A percentile compares a stretch with the other conserved stretches of the same genome.
phyloP scores from a whole-genome alignment of 2,329 filamentous ascomycete species.

The Ophiostoma piceae region DNA sequence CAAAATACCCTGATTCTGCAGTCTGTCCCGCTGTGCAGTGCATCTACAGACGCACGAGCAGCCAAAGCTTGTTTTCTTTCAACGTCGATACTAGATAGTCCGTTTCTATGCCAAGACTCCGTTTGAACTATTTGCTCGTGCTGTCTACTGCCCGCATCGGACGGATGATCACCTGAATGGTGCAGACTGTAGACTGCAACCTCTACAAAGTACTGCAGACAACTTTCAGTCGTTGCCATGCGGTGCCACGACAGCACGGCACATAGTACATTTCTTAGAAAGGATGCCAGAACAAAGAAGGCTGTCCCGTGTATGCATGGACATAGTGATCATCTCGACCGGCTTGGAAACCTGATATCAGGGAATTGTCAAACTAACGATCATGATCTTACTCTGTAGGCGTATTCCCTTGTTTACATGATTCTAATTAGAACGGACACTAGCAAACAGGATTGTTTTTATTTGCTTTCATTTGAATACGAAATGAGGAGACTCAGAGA shows the following conservation, averaged over 20 bases:
- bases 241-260: conserved; percentile 10
- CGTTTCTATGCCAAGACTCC: not conserved
- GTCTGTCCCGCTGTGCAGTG: not conserved
- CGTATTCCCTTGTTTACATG: not conserved
- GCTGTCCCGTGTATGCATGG: conserved; percentile 7
- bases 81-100: not conserved
- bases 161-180: conserved; percentile 11
- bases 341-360: not conserved
- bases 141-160: not conserved
- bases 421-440: not conserved
- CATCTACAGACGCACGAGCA: not conserved
- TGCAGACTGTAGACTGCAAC: not conserved
- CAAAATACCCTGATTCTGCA: not conserved
- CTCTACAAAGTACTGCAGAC: not conserved
- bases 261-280: not conserved
- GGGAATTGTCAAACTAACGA: not conserved
- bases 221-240: not conserved
- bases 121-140: not conserved
- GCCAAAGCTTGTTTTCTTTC: not conserved
- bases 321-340: not conserved
- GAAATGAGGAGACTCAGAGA: not conserved
- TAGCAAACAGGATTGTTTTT: not conserved
- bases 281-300: not conserved
- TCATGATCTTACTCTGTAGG: not conserved
- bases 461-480: not conserved